Percentiles rank a stretch among this genome's conserved stretches.
Conservation (phyloP, 352 stramenopile species). For the Phytophthora sojae region DNA sequence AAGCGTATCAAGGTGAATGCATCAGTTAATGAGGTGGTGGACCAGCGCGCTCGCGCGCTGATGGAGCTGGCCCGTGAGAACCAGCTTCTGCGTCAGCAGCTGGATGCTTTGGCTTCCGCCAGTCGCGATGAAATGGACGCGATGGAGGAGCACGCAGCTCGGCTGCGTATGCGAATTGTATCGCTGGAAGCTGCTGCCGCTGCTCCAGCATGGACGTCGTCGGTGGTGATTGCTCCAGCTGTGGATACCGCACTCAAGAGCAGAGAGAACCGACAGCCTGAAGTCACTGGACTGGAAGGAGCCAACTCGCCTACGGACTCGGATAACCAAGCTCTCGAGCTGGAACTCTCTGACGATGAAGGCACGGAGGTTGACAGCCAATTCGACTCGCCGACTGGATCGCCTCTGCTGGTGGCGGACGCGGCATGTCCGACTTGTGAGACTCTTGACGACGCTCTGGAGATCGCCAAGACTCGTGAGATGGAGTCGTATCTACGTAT, state of each 20-base stretch:
- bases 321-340: conserved; percentile 36
- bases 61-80: conserved; percentile 56
- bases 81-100: conserved; percentile 44
- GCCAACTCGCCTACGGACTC: conserved; percentile 26
- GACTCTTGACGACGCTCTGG: conserved; percentile 44
- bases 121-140: conserved; percentile 47
- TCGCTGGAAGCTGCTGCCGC: conserved; percentile 45
- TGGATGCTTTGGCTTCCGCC: conserved; percentile 42
- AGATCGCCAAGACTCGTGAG: conserved; percentile 36
- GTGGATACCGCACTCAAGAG: conserved; percentile 17
- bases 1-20: conserved; percentile 80
- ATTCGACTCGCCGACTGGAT: conserved; percentile 26
- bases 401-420: conserved; percentile 29
- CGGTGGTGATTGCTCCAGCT: conserved; percentile 29
- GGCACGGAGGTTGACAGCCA: conserved; percentile 29
- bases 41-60: conserved; percentile 42
- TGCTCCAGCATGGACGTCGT: conserved; percentile 31
- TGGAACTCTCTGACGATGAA: conserved; percentile 43
- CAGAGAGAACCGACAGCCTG: conserved; percentile 30
- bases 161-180: conserved; percentile 45
- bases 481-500: conserved; percentile 42
- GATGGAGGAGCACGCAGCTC: conserved; percentile 45
- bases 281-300: conserved; percentile 43
- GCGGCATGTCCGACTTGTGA: conserved; percentile 34
- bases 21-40: conserved; percentile 52